These are phyloP conservation scores for Plasmodium chabaudi DNA, from an alignment of 169 alveolate genomes.

Conservation along the genomic window DNA sequence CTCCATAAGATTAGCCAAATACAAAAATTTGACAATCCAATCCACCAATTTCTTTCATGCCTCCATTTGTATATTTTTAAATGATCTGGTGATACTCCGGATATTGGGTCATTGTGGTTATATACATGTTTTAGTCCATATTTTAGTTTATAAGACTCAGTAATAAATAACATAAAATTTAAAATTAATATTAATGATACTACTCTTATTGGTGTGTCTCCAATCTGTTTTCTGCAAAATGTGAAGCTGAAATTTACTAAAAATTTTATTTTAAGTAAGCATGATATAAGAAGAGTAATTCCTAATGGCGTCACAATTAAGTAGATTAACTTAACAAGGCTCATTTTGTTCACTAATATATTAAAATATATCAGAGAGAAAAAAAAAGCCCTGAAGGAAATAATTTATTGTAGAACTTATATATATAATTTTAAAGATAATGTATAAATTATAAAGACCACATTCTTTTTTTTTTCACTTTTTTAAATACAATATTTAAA, in stretches of 20 bases:
- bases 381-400: background rate
- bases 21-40: slow-evolving; percentile 71
- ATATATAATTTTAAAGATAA: no score
- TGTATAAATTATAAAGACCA: no score
- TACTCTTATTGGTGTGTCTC: slow-evolving; percentile 70
- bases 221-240: slow-evolving; percentile 73
- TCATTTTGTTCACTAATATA: slow-evolving; percentile 13
- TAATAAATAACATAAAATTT: slow-evolving; percentile 58
- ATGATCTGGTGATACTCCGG: slow-evolving; percentile 46
- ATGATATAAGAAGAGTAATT: slow-evolving; percentile 59
- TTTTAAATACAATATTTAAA: no score
- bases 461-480: no score
- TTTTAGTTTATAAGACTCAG: slow-evolving; percentile 63
- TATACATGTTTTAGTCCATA: slow-evolving; percentile 31
- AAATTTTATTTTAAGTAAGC: slow-evolving; percentile 66
- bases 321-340: slow-evolving; percentile 47
- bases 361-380: background rate
- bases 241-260: slow-evolving; percentile 61
- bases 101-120: slow-evolving; percentile 39
- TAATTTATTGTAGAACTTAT: no score
- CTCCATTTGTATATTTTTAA: slow-evolving; percentile 75
- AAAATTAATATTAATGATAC: slow-evolving; percentile 59
- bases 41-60: slow-evolving; percentile 78
- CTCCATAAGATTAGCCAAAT: slow-evolving; percentile 77
- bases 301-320: slow-evolving; percentile 72